Base-by-base conservation (phyloP, 768 basidiomycete genomes). In the Gymnopilus junonius region DNA sequence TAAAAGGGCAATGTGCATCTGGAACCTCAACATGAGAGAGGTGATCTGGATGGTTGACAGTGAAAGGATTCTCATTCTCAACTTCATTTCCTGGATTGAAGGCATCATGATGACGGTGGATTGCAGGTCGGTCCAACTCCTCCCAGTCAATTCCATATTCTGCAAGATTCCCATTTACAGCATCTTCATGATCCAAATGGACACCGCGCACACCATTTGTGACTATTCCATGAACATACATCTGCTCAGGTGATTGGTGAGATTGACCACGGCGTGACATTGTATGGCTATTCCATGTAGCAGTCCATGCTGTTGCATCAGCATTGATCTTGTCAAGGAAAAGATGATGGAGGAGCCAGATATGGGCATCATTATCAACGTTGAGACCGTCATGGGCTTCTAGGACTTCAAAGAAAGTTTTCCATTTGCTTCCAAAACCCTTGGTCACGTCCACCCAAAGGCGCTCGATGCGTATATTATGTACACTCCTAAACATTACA, bases 401-500 rank as follows among this genome's bases (percentile, higher is more conserved):
- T 0, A 81, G 67, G 3, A 61, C 51, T 8, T 58, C 27, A 58
- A 80, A 77, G 43, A 75, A 74, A 1, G 65, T 55, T 32, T 74
- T 72, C 80, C 79, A 80, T 45, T 73, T 75, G 8, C 56, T 42
- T 4, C 77, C 75, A 54, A 78, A 66, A 1, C 65, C 66, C 3
- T 40, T 17, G 3, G 75, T 78, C 1, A 79, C 67, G 61, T 80
- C 75, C 7, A 69, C 69, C 79, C 80, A 80, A 7, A 79, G 64
- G 0, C 77, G 62, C 48, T 80, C 77, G 35, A 75, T 75, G 0
- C 67, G 66, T 10, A 72, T 68, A 54, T 74, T 75, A 40, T 75
- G 73, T 2, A 70, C 67, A 58, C 64, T 65, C 34, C 66, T 69
- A n/a, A 58, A 32, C 20, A n/a, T n/a, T n/a, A n/a, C n/a, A 7